Evolutionary conservation across 2,329 filamentous ascomycete species (phyloP).

Genomic region (Arthrobotrys musiformis): DNA sequence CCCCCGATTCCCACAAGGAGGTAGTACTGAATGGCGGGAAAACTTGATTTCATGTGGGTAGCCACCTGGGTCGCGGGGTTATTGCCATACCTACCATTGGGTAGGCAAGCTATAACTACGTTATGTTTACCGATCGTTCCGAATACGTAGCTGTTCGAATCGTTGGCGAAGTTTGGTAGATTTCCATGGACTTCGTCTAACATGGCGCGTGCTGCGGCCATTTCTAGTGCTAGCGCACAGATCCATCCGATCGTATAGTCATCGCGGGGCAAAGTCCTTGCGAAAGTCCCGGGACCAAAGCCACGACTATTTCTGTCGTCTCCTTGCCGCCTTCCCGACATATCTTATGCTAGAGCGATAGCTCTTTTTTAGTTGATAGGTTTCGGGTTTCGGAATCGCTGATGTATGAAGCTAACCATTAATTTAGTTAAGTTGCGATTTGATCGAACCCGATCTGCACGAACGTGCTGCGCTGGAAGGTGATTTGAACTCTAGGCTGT

Average conservation of each 20-base stretch:
- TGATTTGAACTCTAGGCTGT: too few species aligned
- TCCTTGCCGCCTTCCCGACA: not conserved
- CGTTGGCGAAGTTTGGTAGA: not conserved
- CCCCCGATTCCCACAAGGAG: slow-evolving; percentile 46
- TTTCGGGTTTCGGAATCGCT: not conserved
- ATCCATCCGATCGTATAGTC: slow-evolving; percentile 46
- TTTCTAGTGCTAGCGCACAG: slow-evolving; percentile 15
- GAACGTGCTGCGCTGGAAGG: too few species aligned
- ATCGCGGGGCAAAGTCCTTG: not conserved
- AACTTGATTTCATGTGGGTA: slow-evolving; percentile 22
- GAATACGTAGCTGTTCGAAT: slow-evolving; percentile 22
- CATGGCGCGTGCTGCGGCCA: slow-evolving; percentile 23
- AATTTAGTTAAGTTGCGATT: too few species aligned
- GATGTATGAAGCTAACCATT: too few species aligned
- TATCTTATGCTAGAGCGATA: too few species aligned
- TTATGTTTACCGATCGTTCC: slow-evolving; percentile 23
- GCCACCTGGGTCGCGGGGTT: not conserved
- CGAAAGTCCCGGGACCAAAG: not conserved
- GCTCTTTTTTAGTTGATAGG: not conserved
- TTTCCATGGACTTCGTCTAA: slow-evolving; percentile 13
- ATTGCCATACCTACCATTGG: not conserved
- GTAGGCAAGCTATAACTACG: slow-evolving; percentile 29
- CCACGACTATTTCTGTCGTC: not conserved
- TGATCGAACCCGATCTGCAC: too few species aligned
- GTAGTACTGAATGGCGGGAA: slow-evolving; percentile 15